Evolutionary conservation across 2,329 filamentous ascomycete genomes (phyloP).

Genomic region (Grosmannia serpens): DNA sequence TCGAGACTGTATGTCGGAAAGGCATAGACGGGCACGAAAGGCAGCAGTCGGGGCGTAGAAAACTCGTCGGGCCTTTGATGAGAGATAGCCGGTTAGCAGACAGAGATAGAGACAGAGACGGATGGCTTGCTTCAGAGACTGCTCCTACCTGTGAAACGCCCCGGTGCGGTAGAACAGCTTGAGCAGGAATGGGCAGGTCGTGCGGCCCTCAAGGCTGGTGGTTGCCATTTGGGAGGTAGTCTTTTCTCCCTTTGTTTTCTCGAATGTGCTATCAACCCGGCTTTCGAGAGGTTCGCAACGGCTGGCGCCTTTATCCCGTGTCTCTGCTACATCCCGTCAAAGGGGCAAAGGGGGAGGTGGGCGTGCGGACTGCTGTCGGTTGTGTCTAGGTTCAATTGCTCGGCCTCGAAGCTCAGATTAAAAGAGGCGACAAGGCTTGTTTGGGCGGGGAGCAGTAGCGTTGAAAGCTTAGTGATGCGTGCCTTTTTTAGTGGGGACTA

Average conservation of each 20-base stretch:
- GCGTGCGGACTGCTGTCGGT: not conserved
- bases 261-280: not conserved
- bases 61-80: conserved; percentile 58
- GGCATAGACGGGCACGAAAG: conserved; percentile 72
- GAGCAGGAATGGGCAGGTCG: conserved; percentile 56
- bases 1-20: conserved; percentile 71
- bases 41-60: conserved; percentile 44
- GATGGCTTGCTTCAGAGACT: not conserved
- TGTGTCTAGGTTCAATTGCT: not conserved
- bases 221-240: conserved; percentile 1
- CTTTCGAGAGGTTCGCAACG: not conserved
- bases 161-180: conserved; percentile 73
- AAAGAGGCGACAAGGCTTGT: not conserved
- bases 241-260: not conserved
- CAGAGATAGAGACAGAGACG: not conserved
- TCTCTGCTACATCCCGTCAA: conserved; percentile 6
- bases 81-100: not conserved
- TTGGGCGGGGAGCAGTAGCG: not conserved
- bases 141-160: conserved; percentile 56
- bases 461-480: not conserved
- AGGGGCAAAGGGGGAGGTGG: not conserved
- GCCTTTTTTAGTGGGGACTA: not conserved
- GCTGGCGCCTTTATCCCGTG: not conserved
- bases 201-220: conserved; percentile 35
- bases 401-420: not conserved